These are phyloP conservation scores for Dryas octopetala DNA, from an alignment of 306 rosid species.

Conservation along the genomic window DNA sequence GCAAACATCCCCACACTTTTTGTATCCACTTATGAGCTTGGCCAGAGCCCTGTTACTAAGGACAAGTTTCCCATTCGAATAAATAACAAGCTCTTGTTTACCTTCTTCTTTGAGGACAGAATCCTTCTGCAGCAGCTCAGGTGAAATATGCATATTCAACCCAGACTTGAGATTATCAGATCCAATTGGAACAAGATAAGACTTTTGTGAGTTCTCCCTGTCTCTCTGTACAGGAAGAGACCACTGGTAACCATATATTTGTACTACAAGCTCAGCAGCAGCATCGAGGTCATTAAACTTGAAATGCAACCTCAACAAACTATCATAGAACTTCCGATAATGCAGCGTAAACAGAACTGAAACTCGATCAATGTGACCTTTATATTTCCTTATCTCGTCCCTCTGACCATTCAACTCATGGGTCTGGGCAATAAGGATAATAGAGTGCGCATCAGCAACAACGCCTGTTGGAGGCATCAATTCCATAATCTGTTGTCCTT, in stretches of 20 bases:
- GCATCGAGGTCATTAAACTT: conserved; percentile 65
- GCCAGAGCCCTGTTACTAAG: conserved; percentile 63
- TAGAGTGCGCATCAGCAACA: conserved; percentile 69
- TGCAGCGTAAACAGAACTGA: conserved; percentile 45
- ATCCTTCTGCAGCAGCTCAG: conserved; percentile 67
- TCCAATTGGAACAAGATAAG: conserved; percentile 64
- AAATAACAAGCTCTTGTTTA: conserved; percentile 52
- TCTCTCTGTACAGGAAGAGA: conserved; percentile 30
- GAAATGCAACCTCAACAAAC: conserved; percentile 83
- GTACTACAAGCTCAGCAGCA: conserved; percentile 63
- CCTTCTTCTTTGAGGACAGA: conserved; percentile 61
- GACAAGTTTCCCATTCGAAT: conserved; percentile 61
- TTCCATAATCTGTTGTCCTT: conserved; percentile 56
- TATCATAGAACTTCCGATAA: conserved; percentile 67
- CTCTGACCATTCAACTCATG: conserved; percentile 77
- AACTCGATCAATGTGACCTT: conserved; percentile 49
- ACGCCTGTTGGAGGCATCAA: conserved; percentile 54
- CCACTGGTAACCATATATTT: conserved; percentile 46
- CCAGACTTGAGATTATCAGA: conserved; percentile 56
- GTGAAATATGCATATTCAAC: conserved; percentile 55
- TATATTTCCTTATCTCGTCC: conserved; percentile 64
- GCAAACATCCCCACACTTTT: conserved; percentile 42
- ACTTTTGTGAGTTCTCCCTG: conserved; percentile 34
- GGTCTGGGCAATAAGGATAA: conserved; percentile 58
- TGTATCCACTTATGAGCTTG: conserved; percentile 53